Conservation (phyloP, 2,329 filamentous ascomycete genomes). For the Aspergillus sp. region DNA sequence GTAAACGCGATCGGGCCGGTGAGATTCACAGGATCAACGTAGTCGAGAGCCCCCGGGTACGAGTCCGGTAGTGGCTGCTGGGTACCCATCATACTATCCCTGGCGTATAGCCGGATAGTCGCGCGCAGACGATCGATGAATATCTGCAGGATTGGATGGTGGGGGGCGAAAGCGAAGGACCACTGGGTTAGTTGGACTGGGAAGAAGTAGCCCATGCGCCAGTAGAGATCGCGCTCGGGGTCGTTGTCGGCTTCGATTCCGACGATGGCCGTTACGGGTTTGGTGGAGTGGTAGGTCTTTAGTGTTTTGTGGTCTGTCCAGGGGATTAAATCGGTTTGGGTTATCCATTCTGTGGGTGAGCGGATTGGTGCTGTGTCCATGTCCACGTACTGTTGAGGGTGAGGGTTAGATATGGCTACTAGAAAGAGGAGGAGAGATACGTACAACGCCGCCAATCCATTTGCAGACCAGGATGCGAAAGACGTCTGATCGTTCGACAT, state of each 20-base stretch:
- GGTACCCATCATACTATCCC: not conserved
- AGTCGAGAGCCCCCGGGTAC: slow-evolving; percentile 17
- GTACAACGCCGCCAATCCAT: slow-evolving; percentile 24
- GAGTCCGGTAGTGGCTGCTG: slow-evolving; percentile 4
- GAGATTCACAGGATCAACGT: slow-evolving; percentile 28
- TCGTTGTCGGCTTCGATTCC: slow-evolving; percentile 34
- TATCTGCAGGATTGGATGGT: slow-evolving; percentile 27
- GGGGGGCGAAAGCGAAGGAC: slow-evolving; percentile 27
- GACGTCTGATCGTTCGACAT: slow-evolving; percentile 32
- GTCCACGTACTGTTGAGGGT: slow-evolving; percentile 27
- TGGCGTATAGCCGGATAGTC: slow-evolving; percentile 5
- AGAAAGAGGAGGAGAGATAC: not conserved
- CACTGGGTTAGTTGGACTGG: slow-evolving; percentile 35
- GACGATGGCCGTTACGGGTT: slow-evolving; percentile 25
- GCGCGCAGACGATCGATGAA: slow-evolving; percentile 26
- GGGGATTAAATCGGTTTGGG: slow-evolving; percentile 21
- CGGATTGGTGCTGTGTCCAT: slow-evolving; percentile 33
- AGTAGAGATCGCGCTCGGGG: slow-evolving; percentile 27
- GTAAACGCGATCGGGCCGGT: slow-evolving; percentile 35
- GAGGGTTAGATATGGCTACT: not conserved
- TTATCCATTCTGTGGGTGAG: slow-evolving; percentile 27
- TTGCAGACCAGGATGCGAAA: slow-evolving; percentile 34
- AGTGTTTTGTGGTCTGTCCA: slow-evolving; percentile 29
- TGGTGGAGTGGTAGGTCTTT: slow-evolving; percentile 18
- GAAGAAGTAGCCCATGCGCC: slow-evolving; percentile 36